A percentile compares a stretch with the other conserved stretches of the same genome.
phyloP scores from a whole-genome alignment of 1,139 yeast genomes.

The Wickerhamomyces sp. region DNA sequence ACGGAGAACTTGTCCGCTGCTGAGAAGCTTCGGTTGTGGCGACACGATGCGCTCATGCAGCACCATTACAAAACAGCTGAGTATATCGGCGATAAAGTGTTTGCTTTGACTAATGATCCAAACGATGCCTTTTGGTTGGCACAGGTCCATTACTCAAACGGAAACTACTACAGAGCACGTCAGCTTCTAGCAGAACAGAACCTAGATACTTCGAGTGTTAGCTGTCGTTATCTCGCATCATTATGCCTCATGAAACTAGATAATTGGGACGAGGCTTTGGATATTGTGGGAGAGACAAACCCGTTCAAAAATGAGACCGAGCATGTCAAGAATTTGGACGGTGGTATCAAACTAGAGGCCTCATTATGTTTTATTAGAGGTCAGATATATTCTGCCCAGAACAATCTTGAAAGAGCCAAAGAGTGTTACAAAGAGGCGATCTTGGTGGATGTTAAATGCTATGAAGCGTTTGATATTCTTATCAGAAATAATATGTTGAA shows the following conservation, averaged over 20 bases:
- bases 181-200: conserved; percentile 44
- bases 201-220: conserved; percentile 45
- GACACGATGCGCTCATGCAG: conserved; percentile 91
- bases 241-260: conserved; percentile 70
- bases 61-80: conserved; percentile 91
- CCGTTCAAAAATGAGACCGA: conserved; percentile 49
- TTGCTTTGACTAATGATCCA: conserved; percentile 70
- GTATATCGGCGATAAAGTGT: conserved; percentile 86
- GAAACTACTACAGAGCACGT: conserved; percentile 77
- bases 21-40: conserved; percentile 83
- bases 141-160: conserved; percentile 70
- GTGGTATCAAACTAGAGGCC: conserved; percentile 81
- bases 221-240: conserved; percentile 82
- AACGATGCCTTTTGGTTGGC: conserved; percentile 97
- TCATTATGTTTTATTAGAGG: conserved; percentile 88
- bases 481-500: conserved; percentile 71
- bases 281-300: conserved; percentile 77
- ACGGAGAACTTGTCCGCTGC: conserved; percentile 55
- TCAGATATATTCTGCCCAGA: conserved; percentile 74
- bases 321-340: conserved; percentile 50
- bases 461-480: conserved; percentile 85
- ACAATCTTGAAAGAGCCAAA: conserved; percentile 82
- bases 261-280: conserved; percentile 86
- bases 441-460: conserved; percentile 84
- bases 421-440: conserved; percentile 88